phyloP scores from a whole-genome alignment of 179 eudicot species.

The Actinidia chinensis region DNA sequence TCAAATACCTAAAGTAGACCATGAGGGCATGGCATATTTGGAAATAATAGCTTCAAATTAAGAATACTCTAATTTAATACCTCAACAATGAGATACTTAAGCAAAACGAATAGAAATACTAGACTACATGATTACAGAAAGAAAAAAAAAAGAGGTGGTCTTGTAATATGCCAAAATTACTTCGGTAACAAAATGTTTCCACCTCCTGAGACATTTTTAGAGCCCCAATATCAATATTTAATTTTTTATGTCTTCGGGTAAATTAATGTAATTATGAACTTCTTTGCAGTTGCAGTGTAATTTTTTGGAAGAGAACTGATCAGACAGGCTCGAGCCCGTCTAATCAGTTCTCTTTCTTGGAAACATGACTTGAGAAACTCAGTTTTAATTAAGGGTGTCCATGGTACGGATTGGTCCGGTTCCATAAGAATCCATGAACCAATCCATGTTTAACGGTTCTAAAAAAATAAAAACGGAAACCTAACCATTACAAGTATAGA shows the following conservation, averaged over 20 bases:
- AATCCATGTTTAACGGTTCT: too few species aligned
- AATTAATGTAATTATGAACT: not conserved
- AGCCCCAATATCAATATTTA: not conserved
- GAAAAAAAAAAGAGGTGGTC: not conserved
- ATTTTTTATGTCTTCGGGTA: not conserved
- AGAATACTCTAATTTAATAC: not conserved
- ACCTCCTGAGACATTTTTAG: not conserved
- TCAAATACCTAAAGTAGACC: not conserved
- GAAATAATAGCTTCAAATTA: not conserved
- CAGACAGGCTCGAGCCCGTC: too few species aligned
- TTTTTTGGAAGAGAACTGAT: too few species aligned
- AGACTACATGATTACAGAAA: too few species aligned
- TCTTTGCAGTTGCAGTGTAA: constrained; percentile 7
- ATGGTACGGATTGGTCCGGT: too few species aligned
- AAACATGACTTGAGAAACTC: not conserved
- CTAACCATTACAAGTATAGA: too few species aligned
- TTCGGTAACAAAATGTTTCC: not conserved
- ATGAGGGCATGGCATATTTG: not conserved
- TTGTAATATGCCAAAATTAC: not conserved
- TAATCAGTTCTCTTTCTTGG: too few species aligned
- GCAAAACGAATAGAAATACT: not conserved
- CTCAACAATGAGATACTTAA: not conserved
- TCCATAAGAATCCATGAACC: too few species aligned
- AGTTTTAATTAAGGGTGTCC: too few species aligned
- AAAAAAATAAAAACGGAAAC: too few species aligned